Percentiles rank a stretch among this genome's conserved stretches.
Conservation (phyloP, 73 alveolate genomes). For the Tetrahymena malaccensis region DNA sequence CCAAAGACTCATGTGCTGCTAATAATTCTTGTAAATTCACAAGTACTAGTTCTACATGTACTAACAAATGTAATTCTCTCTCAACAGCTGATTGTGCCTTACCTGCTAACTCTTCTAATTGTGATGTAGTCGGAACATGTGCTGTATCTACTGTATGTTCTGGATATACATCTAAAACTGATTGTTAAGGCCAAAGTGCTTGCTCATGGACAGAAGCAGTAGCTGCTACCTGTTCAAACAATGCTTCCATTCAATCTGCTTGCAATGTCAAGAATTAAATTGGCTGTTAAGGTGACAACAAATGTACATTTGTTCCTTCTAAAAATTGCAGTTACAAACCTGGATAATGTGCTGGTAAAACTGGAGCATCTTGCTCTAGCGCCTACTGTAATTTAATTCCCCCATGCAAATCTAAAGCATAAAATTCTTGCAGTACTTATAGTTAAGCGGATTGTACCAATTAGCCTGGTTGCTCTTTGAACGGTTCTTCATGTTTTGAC, state of each 20-base stretch:
- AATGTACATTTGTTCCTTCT: background rate
- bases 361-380: background rate
- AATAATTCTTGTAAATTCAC: background rate
- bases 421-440: background rate
- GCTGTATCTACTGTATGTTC: background rate
- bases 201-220: background rate
- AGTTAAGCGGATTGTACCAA: no score
- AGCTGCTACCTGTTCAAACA: background rate
- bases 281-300: background rate
- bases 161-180: background rate
- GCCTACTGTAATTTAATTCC: background rate
- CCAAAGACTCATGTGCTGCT: background rate
- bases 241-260: background rate
- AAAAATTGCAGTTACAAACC: background rate
- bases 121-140: background rate
- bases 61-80: background rate
- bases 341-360: background rate
- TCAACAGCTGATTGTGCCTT: background rate
- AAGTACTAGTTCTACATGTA: background rate
- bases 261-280: background rate
- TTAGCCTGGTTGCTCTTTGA: no score
- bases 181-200: background rate
- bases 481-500: no score
- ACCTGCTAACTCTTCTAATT: background rate
- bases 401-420: background rate